Conservation (phyloP, 805 yeast species). For the Ogataea paradorogensis region DNA sequence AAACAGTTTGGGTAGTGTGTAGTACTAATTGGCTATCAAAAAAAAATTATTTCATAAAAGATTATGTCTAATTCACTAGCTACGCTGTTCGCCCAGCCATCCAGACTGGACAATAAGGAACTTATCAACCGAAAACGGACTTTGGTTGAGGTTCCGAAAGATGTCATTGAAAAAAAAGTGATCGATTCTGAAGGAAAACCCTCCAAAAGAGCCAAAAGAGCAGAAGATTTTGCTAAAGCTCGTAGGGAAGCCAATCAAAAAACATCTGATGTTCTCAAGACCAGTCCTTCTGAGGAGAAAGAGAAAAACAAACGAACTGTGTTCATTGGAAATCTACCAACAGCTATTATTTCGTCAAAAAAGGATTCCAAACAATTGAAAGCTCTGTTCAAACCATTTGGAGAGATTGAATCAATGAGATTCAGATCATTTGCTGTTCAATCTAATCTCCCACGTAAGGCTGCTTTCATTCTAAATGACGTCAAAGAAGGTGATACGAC, state of each 20-base stretch:
- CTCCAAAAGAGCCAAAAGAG: conserved; percentile 21
- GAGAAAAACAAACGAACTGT: conserved; percentile 82
- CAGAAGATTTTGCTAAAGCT: conserved; percentile 7
- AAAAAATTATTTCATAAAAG: conserved; percentile 3
- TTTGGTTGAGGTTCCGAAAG: conserved; percentile 16
- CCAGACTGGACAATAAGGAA: conserved; percentile 43
- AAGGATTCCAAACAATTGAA: conserved; percentile 61
- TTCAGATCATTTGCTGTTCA: conserved; percentile 90
- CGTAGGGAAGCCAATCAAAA: conserved; percentile 2
- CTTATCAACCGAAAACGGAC: conserved; percentile 29
- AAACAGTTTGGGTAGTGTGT: conserved; percentile 6
- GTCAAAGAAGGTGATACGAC: conserved; percentile 74
- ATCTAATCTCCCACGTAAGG: conserved; percentile 86
- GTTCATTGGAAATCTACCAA: conserved; percentile 82
- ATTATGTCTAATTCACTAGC: conserved; percentile 10
- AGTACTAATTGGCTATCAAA: conserved; percentile 9
- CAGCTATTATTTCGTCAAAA: conserved; percentile 63
- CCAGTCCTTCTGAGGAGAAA: conserved; percentile 58
- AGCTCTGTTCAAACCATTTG: conserved; percentile 50
- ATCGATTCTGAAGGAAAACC: conserved; percentile 24
- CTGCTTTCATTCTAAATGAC: conserved; percentile 79
- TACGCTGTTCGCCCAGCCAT: conserved; percentile 36
- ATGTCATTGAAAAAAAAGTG: conserved; percentile 21
- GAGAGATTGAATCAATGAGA: conserved; percentile 70
- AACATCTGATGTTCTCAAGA: conserved; percentile 39